phyloP scores from a whole-genome alignment of 768 basidiomycete genomes.

The Lactarius deliciosus region DNA sequence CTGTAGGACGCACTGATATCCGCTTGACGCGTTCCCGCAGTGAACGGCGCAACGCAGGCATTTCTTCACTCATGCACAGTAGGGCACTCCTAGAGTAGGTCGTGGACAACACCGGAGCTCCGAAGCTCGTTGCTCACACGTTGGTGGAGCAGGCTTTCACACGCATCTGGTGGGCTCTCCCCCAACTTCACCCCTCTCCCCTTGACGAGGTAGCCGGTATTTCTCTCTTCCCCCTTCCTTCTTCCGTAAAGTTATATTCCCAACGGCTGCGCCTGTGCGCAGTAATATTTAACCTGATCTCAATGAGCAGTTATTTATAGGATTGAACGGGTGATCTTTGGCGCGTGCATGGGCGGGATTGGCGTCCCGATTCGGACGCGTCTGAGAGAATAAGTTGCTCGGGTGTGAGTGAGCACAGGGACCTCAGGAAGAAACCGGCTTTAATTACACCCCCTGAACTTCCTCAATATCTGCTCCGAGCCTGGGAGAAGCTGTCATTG shows the following conservation, averaged over 20 bases:
- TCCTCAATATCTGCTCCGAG: too few species aligned
- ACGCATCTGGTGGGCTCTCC: too few species aligned
- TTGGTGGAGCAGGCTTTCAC: neutral
- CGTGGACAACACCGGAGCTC: neutral
- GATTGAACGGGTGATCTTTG: neutral
- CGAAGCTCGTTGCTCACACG: neutral
- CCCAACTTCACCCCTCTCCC: neutral
- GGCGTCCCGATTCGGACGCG: neutral
- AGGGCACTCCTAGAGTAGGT: neutral
- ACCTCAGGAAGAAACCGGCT: neutral
- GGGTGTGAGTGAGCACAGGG: neutral
- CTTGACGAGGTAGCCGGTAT: neutral
- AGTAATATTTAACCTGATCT: slow-evolving; percentile 1
- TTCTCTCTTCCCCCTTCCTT: neutral
- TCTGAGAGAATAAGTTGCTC: slow-evolving; percentile 10
- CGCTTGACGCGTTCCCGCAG: slow-evolving; percentile 1
- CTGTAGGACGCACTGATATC: neutral
- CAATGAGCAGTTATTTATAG: slow-evolving; percentile 1
- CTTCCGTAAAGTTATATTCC: neutral
- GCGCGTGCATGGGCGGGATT: neutral
- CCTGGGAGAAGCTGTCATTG: neutral
- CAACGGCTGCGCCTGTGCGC: neutral
- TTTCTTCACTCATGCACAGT: neutral
- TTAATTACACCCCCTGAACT: neutral
- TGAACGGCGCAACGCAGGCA: slow-evolving; percentile 10